phyloP scores from a whole-genome alignment of 768 basidiomycete species.

The Melanogaster broomeanus region DNA sequence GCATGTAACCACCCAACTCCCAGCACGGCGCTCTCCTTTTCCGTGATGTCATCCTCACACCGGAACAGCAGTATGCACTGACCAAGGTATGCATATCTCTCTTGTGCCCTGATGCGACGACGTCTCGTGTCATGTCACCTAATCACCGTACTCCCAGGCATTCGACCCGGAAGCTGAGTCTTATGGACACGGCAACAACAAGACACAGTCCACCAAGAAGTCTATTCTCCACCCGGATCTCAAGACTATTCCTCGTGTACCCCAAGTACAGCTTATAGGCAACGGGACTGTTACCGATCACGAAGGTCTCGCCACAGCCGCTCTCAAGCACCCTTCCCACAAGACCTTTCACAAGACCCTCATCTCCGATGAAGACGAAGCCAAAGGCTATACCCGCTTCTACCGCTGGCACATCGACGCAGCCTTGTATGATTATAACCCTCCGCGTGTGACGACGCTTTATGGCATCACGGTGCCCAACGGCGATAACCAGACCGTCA shows the following conservation, averaged over 20 bases:
- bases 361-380: conserved; percentile 74
- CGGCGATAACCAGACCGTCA: conserved; percentile 60
- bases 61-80: conserved; percentile 82
- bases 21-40: conserved; percentile 79
- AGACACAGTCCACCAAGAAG: conserved; percentile 69
- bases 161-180: conserved; percentile 65
- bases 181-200: conserved; percentile 91
- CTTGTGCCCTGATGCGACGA: neutral
- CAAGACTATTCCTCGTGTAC: conserved; percentile 86
- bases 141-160: conserved; percentile 46
- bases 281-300: conserved; percentile 81
- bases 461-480: conserved; percentile 75
- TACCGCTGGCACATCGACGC: conserved; percentile 95
- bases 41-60: conserved; percentile 63
- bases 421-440: conserved; percentile 73
- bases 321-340: conserved; percentile 85
- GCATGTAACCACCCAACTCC: neutral
- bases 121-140: neutral
- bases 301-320: conserved; percentile 76
- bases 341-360: conserved; percentile 84
- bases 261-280: conserved; percentile 91
- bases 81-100: conserved; percentile 63
- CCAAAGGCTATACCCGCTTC: conserved; percentile 78
- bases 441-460: conserved; percentile 84
- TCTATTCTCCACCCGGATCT: conserved; percentile 88